Conservation (phyloP, 1,284 basidiomycete species). For the Trametes polyzona region DNA sequence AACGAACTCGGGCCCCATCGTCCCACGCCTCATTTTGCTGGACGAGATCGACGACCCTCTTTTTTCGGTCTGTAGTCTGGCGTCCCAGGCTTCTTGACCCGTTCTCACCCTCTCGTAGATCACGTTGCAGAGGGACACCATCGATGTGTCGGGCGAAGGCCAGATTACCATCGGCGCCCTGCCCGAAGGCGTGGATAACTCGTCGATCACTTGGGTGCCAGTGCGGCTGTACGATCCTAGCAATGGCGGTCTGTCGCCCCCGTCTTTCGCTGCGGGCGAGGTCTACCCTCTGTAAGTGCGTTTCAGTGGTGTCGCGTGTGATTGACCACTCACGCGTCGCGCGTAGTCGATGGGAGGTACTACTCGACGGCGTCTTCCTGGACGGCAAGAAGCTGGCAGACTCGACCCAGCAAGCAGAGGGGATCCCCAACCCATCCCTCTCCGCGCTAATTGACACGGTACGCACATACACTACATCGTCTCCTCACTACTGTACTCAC, state of each 20-base stretch:
- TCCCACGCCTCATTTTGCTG: slow-evolving; percentile 48
- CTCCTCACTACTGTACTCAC: neutral
- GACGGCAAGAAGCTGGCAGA: slow-evolving; percentile 52
- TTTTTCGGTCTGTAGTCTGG: slow-evolving; percentile 38
- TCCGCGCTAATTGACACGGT: slow-evolving; percentile 62
- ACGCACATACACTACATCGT: slow-evolving; percentile 1
- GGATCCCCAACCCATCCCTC: slow-evolving; percentile 37
- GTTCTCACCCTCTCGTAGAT: slow-evolving; percentile 27
- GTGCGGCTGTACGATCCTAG: slow-evolving; percentile 42
- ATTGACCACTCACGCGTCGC: neutral
- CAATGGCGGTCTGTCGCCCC: slow-evolving; percentile 42
- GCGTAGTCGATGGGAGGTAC: slow-evolving; percentile 60
- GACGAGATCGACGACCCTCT: slow-evolving; percentile 48
- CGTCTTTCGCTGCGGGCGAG: slow-evolving; percentile 41
- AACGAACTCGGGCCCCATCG: slow-evolving; percentile 45
- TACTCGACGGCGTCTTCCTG: slow-evolving; percentile 58
- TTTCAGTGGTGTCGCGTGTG: neutral
- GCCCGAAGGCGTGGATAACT: slow-evolving; percentile 42
- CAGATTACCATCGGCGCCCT: slow-evolving; percentile 45
- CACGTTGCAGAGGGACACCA: slow-evolving; percentile 45
- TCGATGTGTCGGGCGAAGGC: slow-evolving; percentile 42
- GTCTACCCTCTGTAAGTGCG: slow-evolving; percentile 38
- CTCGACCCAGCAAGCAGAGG: slow-evolving; percentile 42
- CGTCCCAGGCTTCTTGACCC: too few relatives aligned
- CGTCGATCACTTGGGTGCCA: slow-evolving; percentile 47